Conservation (phyloP, 176 grass and related monocot genomes). For the Guadua angustifolia region DNA sequence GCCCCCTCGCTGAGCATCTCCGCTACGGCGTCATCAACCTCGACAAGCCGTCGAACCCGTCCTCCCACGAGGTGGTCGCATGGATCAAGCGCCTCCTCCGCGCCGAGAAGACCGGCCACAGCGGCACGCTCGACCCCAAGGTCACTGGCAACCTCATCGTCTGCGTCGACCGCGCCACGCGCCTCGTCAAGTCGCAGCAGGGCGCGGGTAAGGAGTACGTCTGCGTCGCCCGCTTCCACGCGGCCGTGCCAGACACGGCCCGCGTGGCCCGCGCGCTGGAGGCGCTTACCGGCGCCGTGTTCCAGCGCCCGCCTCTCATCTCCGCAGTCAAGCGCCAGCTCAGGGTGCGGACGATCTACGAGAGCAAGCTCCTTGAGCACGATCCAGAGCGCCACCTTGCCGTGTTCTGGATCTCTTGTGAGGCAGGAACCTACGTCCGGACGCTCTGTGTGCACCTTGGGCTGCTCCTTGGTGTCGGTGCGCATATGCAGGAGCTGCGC, state of each 20-base stretch:
- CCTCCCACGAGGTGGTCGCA: constrained; percentile 89
- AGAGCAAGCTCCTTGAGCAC: constrained; percentile 95
- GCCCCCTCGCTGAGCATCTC: constrained; percentile 71
- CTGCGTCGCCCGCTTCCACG: constrained; percentile 85
- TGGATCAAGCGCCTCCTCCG: constrained; percentile 88
- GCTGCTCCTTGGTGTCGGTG: constrained; percentile 79
- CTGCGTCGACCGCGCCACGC: constrained; percentile 93
- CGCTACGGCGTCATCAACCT: constrained; percentile 84
- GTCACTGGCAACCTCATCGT: constrained; percentile 97
- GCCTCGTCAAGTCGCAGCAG: constrained; percentile 95
- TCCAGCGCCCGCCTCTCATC: constrained; percentile 95
- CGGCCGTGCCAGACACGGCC: constrained; percentile 66
- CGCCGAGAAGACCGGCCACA: constrained; percentile 78
- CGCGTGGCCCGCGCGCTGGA: constrained; percentile 80
- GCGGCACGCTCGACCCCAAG: constrained; percentile 93
- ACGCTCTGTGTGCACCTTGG: constrained; percentile 95
- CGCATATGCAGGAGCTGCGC: constrained; percentile 96
- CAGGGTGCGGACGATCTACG: constrained; percentile 90
- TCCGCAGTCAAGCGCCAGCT: constrained; percentile 96
- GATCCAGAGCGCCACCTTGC: constrained; percentile 75
- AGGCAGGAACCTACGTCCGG: constrained; percentile 89
- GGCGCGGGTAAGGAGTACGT: constrained; percentile 96
- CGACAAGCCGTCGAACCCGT: constrained; percentile 91
- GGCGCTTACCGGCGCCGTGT: constrained; percentile 86
- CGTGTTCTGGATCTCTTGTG: constrained; percentile 96